Base-by-base conservation (phyloP, 2,329 filamentous ascomycete genomes). In the Chaetomium olivaceum region DNA sequence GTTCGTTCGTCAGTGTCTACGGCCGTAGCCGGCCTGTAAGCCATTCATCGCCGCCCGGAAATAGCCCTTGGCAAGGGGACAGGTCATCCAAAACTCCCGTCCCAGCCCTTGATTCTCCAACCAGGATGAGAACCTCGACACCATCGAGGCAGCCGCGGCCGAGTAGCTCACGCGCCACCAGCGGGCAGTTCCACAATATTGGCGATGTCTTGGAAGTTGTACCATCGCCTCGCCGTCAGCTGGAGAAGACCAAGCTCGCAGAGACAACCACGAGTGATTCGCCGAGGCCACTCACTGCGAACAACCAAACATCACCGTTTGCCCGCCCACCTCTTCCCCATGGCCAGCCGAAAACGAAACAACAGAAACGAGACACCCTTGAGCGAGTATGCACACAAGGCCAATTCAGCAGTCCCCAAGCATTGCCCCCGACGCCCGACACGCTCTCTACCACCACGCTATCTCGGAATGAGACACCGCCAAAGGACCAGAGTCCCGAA, bases 1-100 rank as follows among this genome's bases (percentile, higher is more conserved):
- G 87, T 73, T 90, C 87, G 0, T 89, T 90, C 70, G 70, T 84
- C 25, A 90, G 87, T 70, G 79, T 90, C 0, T 90, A 90, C 63
- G 87, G 87, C 2, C 75, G 79, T 27, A 82, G 81, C 67, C 71
- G 67, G 8, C 60, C 69, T 12, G 62, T 70, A 1, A 73, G 74
- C 11, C 71, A 70, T 31, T 70, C 70, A 12, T 70, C 71, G 11
- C 66, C 67, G 8, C 61, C 69, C 3, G 67, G 75, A 3, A 76
- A 78, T 12, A 68, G 59, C 9, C 63, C 69, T 16, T 66, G 59
- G 48, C 64, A 66, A 11, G 31, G 69, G 31, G 70, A 70, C 25
- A 68, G 72, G 61, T 31, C 67, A 54, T 33, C 74, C 25, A 59
- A 51, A 51, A 66, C 56, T 14, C n/a, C 52, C 4, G 5, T 58